Evolutionary conservation across 2,329 filamentous ascomycete genomes (phyloP), one percentile per base, ranked within the genome.

Genomic region (Monascus ruber): DNA sequence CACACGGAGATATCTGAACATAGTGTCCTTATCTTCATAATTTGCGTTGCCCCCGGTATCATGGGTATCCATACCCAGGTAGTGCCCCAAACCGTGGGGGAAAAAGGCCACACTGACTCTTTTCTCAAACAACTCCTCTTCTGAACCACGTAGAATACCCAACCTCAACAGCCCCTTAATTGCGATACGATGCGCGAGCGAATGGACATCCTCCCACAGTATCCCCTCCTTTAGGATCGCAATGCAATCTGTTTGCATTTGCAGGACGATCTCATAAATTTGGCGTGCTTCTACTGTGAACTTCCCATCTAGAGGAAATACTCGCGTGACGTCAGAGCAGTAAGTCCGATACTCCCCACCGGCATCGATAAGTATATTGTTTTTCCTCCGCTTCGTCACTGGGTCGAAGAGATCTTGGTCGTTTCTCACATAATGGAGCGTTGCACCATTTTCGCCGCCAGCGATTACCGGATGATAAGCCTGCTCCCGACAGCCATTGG

Each of bases 391-490:
- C 28, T 61, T 52, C 2, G 60, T 62, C 3, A 26, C 37, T 2
- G 49, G 42, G 25, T 80, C 77, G 2, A 66, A 65, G 11, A 96
- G 73, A 1, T 78, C 64, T 50, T 83, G 74, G 52, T 93, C 73
- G 57, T 98, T 96, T 38, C 74, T 76, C 33, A 76, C 74, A 60
- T 98, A 98, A 62, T 98, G 91, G 32, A 96, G 69, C 0, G 84
- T 88, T 9, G 83, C 79, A 5, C 83, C 87, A 54, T 91, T 91
- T n/a, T 70, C 57, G 1, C 89, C 89, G 1, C 83, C 78, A 2
- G 84, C 89, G 34, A 85, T 85, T 50, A 98, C 95, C n/a, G 87
- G 76, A 35, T 81, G 77, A 58, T 98, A 98, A 0, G 89, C 80
- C 66, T 94, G 85, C 37, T 77, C 69, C 46, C 82, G 83, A 3